Evolutionary conservation across 192 early-diverging fungal species (phyloP), one percentile per base, ranked within the genome.

Genomic region (Backusella psychrophila): DNA sequence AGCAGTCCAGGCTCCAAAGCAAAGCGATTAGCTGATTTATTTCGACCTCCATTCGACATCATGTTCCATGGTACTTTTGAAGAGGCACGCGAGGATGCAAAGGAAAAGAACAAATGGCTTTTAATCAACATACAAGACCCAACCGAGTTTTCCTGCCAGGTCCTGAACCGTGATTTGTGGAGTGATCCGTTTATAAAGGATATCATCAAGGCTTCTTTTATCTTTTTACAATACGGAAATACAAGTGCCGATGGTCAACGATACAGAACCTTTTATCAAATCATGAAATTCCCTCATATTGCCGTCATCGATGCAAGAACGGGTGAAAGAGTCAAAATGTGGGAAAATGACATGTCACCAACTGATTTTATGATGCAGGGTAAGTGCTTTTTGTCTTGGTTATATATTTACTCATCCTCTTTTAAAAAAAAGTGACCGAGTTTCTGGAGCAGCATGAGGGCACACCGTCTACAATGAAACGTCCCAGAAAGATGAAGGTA

Each of bases 101-200:
- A 83, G 71, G 72, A 69, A 21, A 80, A 87, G 23, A 86, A 83
- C 34, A 96, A 93, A 78, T 96, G 95, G 96, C 75, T 98, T 38
- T 84, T 98, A 73, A 82, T 98, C 36, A 96, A 96, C 69, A 87
- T 97, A 49, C 94, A 97, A 66, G 92, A 97, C 56, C 84, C 91
- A 6, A 81, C 89, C 0, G 94, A 97, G 56, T 98, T 98, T 83
- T 81, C 87, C 23, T 97, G 95, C 82, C 94, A 97, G 75, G 84
- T 91, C 19, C 82, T 98, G 80, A 98, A 97, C 79, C 92, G 97
- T 71, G 96, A 99, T 86, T 86, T 98, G 63, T 99, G 96, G 96
- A 97, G 92, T 35, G 86, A 95, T 66, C 35, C 76, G 21, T 79
- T 83, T 15, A 92, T 98, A 6, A 91, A 94, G 80, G 92, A 94